phyloP scores from a whole-genome alignment of 768 basidiomycete species.

The Tulasnella sp. region DNA sequence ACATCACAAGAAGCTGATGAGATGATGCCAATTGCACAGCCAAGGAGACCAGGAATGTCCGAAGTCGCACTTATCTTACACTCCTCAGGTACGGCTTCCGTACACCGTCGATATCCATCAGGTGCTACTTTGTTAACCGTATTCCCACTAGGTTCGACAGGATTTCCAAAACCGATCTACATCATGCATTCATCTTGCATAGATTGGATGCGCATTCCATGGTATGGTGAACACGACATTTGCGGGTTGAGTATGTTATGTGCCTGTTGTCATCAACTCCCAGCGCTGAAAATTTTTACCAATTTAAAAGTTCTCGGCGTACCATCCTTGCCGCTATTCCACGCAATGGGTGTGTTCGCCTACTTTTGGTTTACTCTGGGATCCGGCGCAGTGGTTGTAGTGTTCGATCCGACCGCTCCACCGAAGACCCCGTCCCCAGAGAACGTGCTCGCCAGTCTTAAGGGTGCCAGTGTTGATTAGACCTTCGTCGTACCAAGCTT shows the following conservation, averaged over 20 bases:
- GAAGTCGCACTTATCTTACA: too few species aligned
- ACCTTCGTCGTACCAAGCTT: slow-evolving; percentile 19
- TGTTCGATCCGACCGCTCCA: slow-evolving; percentile 15
- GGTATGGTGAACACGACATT: not conserved
- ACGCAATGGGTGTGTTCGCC: slow-evolving; percentile 9
- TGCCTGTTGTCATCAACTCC: not conserved
- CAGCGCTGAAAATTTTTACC: not conserved
- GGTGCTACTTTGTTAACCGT: too few species aligned
- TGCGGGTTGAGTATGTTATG: not conserved
- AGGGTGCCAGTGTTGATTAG: not conserved
- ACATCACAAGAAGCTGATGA: too few species aligned
- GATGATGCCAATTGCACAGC: too few species aligned
- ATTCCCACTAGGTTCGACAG: slow-evolving; percentile 18
- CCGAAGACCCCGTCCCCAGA: slow-evolving; percentile 17
- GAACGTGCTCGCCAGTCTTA: slow-evolving; percentile 9
- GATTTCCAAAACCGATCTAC: slow-evolving; percentile 19
- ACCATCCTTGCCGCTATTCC: slow-evolving; percentile 7
- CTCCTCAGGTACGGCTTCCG: too few species aligned
- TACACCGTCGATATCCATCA: too few species aligned
- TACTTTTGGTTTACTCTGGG: not conserved
- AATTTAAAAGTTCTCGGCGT: not conserved
- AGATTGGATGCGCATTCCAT: slow-evolving; percentile 13
- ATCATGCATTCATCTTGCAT: slow-evolving; percentile 13
- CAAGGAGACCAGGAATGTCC: too few species aligned
- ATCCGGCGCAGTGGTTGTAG: not conserved